A percentile compares a stretch with the other conserved stretches of the same genome.
These are phyloP conservation scores for Naganishia onofrii DNA, from an alignment of 768 basidiomycete genomes.

Conservation along the genomic window DNA sequence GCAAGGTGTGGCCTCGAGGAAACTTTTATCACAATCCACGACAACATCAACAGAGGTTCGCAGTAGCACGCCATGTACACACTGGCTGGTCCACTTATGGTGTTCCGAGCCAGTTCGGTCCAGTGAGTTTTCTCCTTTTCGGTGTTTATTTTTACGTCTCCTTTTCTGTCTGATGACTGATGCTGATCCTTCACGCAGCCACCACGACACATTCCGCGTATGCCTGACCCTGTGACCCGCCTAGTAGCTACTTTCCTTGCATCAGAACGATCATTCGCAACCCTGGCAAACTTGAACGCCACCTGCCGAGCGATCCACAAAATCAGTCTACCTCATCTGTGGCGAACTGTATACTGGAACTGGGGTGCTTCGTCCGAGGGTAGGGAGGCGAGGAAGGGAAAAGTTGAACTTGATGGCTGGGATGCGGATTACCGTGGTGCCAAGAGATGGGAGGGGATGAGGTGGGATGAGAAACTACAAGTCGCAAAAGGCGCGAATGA, in stretches of 20 bases:
- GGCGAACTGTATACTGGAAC: constrained; percentile 4
- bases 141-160: background rate
- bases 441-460: background rate
- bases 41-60: too few species aligned
- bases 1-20: too few species aligned
- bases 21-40: too few species aligned
- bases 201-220: background rate
- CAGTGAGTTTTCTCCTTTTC: too few species aligned
- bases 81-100: too few species aligned
- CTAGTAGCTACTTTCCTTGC: constrained; percentile 4
- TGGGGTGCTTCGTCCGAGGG: constrained; percentile 9
- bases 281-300: constrained; percentile 2
- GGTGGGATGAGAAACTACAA: constrained; percentile 4
- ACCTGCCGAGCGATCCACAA: constrained; percentile 9
- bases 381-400: too few species aligned
- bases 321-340: background rate
- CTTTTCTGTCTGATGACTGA: background rate
- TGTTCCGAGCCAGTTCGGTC: too few species aligned
- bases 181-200: too few species aligned
- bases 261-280: constrained; percentile 11
- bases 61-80: too few species aligned
- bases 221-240: background rate
- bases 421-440: background rate
- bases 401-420: background rate
- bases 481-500: background rate